phyloP scores from a whole-genome alignment of 768 basidiomycete genomes.

The Suillus subluteus region DNA sequence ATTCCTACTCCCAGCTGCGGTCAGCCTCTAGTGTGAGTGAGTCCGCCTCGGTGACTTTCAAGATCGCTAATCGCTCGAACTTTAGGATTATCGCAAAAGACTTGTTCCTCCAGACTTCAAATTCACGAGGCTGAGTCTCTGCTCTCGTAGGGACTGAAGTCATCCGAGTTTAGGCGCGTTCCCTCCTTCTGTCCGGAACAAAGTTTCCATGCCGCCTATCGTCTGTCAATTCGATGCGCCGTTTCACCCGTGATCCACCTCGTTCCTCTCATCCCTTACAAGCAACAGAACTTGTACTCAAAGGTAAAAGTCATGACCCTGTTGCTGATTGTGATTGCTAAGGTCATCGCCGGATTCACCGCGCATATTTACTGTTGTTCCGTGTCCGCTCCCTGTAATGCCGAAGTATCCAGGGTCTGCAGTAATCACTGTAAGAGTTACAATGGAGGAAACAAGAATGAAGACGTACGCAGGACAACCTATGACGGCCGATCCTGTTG shows the following conservation, averaged over 20 bases:
- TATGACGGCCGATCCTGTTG: slow-evolving; percentile 32
- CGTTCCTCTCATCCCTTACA: not conserved
- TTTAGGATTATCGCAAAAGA: no score
- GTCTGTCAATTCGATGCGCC: not conserved
- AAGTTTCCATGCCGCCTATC: not conserved
- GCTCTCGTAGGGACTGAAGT: no score
- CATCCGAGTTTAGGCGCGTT: no score
- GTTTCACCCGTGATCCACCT: not conserved
- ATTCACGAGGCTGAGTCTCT: no score
- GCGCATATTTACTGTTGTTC: slow-evolving; percentile 46
- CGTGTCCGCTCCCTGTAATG: slow-evolving; percentile 53
- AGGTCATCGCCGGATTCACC: not conserved
- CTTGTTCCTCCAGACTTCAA: no score
- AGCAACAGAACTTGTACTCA: not conserved
- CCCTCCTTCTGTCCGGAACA: no score
- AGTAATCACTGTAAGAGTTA: not conserved
- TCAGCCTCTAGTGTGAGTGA: no score
- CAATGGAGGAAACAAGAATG: not conserved
- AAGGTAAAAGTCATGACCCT: not conserved
- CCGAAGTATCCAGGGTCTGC: slow-evolving; percentile 49
- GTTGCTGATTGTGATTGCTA: not conserved
- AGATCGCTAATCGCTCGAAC: no score
- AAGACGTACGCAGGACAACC: slow-evolving; percentile 54
- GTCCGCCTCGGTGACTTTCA: no score
- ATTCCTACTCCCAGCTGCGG: no score